Evolutionary conservation across 2,329 filamentous ascomycete genomes (phyloP).

Genomic region (Magnaporthales sp.): DNA sequence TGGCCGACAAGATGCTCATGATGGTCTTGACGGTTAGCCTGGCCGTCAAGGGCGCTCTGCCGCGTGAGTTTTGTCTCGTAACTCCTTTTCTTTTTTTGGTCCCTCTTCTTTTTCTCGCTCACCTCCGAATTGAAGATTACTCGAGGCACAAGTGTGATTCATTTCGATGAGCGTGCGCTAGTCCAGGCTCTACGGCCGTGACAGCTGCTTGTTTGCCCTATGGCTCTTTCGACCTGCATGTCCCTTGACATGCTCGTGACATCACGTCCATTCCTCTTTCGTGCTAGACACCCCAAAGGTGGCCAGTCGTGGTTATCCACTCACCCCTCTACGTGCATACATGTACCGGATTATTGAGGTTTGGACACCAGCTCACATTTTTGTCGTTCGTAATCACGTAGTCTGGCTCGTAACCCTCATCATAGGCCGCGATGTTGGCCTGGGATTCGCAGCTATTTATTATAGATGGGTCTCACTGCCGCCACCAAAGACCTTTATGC

Average conservation of each 20-base stretch:
- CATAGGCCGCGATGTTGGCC: slow-evolving; percentile 74
- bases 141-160: background rate
- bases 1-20: slow-evolving; percentile 97
- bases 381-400: slow-evolving; percentile 20
- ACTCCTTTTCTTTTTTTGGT: no score
- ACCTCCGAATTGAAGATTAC: background rate
- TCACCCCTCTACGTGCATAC: background rate
- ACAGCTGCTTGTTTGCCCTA: background rate
- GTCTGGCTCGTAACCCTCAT: slow-evolving; percentile 88
- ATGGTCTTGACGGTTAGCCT: slow-evolving; percentile 81
- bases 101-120: background rate
- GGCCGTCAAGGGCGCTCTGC: slow-evolving; percentile 73
- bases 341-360: background rate
- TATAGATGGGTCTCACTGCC: slow-evolving; percentile 94
- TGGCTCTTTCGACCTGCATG: background rate
- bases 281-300: background rate
- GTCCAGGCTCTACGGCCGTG: background rate
- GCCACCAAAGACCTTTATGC: slow-evolving; percentile 79
- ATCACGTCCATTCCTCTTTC: no score
- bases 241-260: background rate
- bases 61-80: slow-evolving; percentile 50
- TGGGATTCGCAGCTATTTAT: slow-evolving; percentile 83
- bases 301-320: background rate
- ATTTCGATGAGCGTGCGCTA: background rate
- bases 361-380: background rate